Evolutionary conservation across 2,329 filamentous ascomycete genomes (phyloP).

Genomic region (Calycina marina): DNA sequence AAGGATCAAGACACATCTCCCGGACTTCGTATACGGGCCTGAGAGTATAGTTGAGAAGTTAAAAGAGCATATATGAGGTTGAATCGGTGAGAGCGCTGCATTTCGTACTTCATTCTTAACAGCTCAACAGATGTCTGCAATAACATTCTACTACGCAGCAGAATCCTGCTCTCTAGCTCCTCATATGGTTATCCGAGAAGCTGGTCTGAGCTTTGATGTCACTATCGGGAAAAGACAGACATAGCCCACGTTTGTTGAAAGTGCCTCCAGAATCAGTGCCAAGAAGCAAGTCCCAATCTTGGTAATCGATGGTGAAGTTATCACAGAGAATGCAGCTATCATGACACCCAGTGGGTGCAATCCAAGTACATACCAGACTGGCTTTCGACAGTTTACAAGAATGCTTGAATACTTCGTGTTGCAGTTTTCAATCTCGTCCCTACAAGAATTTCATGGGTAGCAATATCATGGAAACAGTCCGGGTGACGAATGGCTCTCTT

Average conservation of each 20-base stretch:
- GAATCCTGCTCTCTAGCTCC: conserved; percentile 22
- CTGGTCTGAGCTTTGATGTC: no score
- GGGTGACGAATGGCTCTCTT: conserved; percentile 25
- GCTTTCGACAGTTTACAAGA: no score
- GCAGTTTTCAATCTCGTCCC: conserved; percentile 20
- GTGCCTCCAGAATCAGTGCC: conserved; percentile 24
- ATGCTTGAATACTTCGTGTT: neutral
- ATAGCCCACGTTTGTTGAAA: no score
- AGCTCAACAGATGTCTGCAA: conserved; percentile 11
- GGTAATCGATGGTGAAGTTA: conserved; percentile 15
- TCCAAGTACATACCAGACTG: no score
- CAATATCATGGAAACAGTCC: conserved; percentile 19
- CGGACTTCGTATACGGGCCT: no score
- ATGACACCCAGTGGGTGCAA: conserved; percentile 10
- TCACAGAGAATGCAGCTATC: conserved; percentile 24
- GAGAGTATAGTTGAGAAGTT: no score
- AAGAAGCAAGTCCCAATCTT: conserved; percentile 23
- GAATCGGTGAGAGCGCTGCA: no score
- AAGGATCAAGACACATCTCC: no score
- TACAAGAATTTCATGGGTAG: conserved; percentile 19
- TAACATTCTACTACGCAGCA: conserved; percentile 19
- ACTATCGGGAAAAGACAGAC: no score
- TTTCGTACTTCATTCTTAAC: no score
- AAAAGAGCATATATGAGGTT: no score
- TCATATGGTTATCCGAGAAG: conserved; percentile 22